Evolutionary conservation across 768 basidiomycete species (phyloP), one percentile per base, ranked within the genome.

Genomic region (Hypholoma sublateritium): DNA sequence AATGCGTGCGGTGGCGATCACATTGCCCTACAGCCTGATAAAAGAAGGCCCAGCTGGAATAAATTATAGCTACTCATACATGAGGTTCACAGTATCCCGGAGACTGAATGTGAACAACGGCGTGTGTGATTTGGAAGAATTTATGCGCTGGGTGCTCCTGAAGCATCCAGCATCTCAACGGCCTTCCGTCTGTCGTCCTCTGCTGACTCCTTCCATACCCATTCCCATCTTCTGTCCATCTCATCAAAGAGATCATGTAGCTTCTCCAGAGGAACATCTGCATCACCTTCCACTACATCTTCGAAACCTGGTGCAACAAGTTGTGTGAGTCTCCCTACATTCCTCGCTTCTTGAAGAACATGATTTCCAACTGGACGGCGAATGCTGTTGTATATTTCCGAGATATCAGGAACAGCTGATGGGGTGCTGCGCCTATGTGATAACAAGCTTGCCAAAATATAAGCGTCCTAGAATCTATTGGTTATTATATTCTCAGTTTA

Each of bases 381-480:
- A 35, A 70, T 60, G 4, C 46, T 54, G 50, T 68, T 67, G 56
- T 69, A 71, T 6, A 71, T 61, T 8, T 69, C 59, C 16, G 66
- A 55, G 44, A 77, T 65, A 34, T 60, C 61, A 0, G 68, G 63
- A 32, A 76, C 56, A 1, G 54, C 54, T n/a, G 58, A 54, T n/a
- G 43, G 58, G 19, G 28, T 52, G 41, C 53, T 51, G 2, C 16
- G 4, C 46, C 54, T 39, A 21, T 56, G 44, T 32, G 58, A 67
- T 34, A 73, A 54, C 41, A 73, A 64, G 25, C 55, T 59, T 4
- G 70, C 72, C 8, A 77, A 65, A 37, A 77, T 65, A 53, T 74
- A 77, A 0, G 72, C 71, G 58, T 77, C 75, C 76, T 77, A 35
- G 43, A 22, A 28, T 37, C 9, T 32, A 36, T 14, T 41, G 1